Base-by-base conservation (phyloP, 345 rosid species). In the Salix brachista region DNA sequence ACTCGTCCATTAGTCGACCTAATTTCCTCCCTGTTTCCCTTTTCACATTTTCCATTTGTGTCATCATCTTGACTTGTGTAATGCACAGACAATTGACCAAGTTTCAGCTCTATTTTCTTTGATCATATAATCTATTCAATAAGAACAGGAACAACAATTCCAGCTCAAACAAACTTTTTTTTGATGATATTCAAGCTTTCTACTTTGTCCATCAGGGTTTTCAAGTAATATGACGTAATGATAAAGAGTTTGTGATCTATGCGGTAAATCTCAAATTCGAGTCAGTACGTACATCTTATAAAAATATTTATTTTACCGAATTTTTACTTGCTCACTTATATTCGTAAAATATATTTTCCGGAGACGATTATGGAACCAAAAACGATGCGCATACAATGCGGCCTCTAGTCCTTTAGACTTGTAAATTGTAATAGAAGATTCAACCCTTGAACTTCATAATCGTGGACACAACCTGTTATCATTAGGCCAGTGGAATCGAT, bases 1-100 rank as follows among this genome's bases (percentile, higher is more conserved):
- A 65, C 12, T 8, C 18, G 77, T 67, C 81, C 69, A 71, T 71
- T 32, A 54, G 14, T 76, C 70, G 74, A 84, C 79, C 84, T 61
- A 81, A 72, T 61, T 39, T 39, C 25, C 25, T 8, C 60, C 25
- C 21, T 7, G 50, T 66, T 65, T 42, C 58, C 61, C 52, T 70
- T 52, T 67, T 52, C 62, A 0, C 32, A 36, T 14, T 54, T 36
- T n/a, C 68, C 32, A 46, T 28, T 50, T 34, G 16, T 61, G 25
- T 39, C 36, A 70, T 70, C 65, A 54, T 80, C 82, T 75, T 80
- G 77, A 70, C 83, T 66, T 70, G 37, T 66, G 26, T 42, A 28
- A n/a, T 71, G 73, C 79, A 66, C 69, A 61, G 70, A 79, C 76
- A 65, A 54, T 74, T 67, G 23, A 72, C 67, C 32, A 60, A 65